Base-by-base conservation (phyloP, 768 basidiomycete species). In the Russula earlei region DNA sequence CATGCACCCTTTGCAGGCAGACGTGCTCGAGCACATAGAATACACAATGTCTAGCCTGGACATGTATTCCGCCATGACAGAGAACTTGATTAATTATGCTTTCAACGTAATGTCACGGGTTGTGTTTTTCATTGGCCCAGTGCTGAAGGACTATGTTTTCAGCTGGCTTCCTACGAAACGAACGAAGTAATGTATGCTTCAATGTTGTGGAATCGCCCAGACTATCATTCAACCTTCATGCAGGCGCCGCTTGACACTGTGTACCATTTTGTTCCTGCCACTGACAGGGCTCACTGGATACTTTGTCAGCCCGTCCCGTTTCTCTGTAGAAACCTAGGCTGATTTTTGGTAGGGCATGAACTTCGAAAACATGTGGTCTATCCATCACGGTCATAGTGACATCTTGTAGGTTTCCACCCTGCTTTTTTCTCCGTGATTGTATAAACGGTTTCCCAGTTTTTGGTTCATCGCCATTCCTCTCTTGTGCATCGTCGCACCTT, bases 21-120 rank as follows among this genome's bases (percentile, higher is more conserved):
- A 88, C 64, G 83, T 87, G 2, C 75, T 78, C 56, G 87, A 89
- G 64, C 87, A 89, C 61, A 82, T 84, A 73, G 86, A 87, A 52
- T 83, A 83, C 56, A 80, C 84, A 34, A 65, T 89, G 24, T 73
- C 75, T 1, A 84, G 80, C 61, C 65, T 89, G 47, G 87, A 89
- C 57, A 85, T 86, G 79, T 87, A 87, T 60, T 74, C 82, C 1
- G 77, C 76, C 27, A 81, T 87, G 58, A 74, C 80, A 6, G 83
- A 87, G 62, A 87, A 87, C 63, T 65, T 87, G 62, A 86, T 87
- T 62, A 75, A 77, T 56, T 87, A 83, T 65, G 80, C 82, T 19
- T 88, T 87, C 74, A 87, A 87, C 67, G 83, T 85, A 47, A n/a
- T 24, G 81, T 54, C 29, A 11, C 22, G 34, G 31, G 17, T 45